Percentiles rank a stretch among this genome's conserved stretches.
These are phyloP conservation scores for Fusarium continuum DNA, from an alignment of 2,329 filamentous ascomycete genomes.

Conservation along the genomic window DNA sequence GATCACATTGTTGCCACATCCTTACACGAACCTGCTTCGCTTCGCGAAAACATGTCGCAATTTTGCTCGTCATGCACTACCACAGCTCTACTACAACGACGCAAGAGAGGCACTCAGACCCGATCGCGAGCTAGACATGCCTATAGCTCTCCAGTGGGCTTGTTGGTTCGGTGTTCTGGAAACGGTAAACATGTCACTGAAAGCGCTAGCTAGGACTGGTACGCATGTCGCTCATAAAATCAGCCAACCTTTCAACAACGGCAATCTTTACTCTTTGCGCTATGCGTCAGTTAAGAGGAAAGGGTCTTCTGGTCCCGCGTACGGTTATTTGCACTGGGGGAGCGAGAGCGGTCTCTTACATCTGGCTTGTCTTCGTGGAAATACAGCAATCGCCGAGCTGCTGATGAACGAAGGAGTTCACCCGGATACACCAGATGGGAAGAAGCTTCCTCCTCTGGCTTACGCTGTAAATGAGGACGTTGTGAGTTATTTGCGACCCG, in stretches of 20 bases:
- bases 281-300: slow-evolving; percentile 1
- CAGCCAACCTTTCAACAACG: slow-evolving; percentile 7
- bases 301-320: neutral
- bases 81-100: slow-evolving; percentile 20
- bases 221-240: slow-evolving; percentile 7
- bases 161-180: slow-evolving; percentile 29
- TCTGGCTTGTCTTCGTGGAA: slow-evolving; percentile 30
- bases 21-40: slow-evolving; percentile 8
- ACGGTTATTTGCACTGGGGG: slow-evolving; percentile 20
- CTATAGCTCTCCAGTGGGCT: slow-evolving; percentile 26
- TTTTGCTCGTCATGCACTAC: slow-evolving; percentile 6
- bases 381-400: slow-evolving; percentile 21
- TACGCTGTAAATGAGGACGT: slow-evolving; percentile 27
- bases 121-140: slow-evolving; percentile 1
- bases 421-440: slow-evolving; percentile 8
- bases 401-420: slow-evolving; percentile 9
- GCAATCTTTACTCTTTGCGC: slow-evolving; percentile 11
- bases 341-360: slow-evolving; percentile 21
- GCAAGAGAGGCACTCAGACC: slow-evolving; percentile 2
- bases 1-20: neutral
- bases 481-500: slow-evolving; percentile 2
- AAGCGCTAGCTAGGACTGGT: neutral
- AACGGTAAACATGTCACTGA: slow-evolving; percentile 16
- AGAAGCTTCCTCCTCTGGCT: slow-evolving; percentile 11
- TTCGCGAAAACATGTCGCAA: slow-evolving; percentile 13